Evolutionary conservation across 192 early-diverging fungal species (phyloP).

Genomic region (Geranomyces variabilis): DNA sequence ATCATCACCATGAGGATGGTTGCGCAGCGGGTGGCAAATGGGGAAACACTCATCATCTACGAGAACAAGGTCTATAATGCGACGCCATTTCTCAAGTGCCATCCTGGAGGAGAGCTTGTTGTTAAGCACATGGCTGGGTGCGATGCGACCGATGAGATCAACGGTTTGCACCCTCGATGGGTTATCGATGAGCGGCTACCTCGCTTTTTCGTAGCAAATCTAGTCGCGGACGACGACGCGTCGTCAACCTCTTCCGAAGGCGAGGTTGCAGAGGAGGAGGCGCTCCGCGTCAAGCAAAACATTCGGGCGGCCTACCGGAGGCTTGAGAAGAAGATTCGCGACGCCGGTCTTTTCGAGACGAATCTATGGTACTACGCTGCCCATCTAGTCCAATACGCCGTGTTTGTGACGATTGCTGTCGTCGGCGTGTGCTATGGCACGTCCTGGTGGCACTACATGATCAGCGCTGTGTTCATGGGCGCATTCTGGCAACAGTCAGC

Average conservation of each 20-base stretch:
- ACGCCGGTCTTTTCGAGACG: conserved; percentile 68
- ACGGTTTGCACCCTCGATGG: conserved; percentile 80
- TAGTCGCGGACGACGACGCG: conserved; percentile 35
- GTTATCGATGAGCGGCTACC: conserved; percentile 77
- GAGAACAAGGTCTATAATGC: conserved; percentile 88
- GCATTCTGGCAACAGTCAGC: conserved; percentile 77
- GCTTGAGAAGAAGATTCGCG: conserved; percentile 68
- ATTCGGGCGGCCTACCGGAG: conserved; percentile 58
- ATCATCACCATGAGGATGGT: conserved; percentile 19
- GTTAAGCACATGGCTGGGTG: conserved; percentile 78
- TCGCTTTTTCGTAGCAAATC: conserved; percentile 79
- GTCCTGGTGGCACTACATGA: conserved; percentile 12
- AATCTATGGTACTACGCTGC: conserved; percentile 56
- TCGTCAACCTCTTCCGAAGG: background rate
- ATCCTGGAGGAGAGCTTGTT: conserved; percentile 92
- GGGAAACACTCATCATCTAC: conserved; percentile 80
- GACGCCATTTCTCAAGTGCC: conserved; percentile 68
- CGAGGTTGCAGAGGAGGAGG: conserved; percentile 18
- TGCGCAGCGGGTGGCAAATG: conserved; percentile 18
- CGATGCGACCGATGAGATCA: conserved; percentile 90
- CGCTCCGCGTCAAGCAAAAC: background rate
- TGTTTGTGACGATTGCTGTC: background rate
- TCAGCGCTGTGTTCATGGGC: conserved; percentile 14
- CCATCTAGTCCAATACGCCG: conserved; percentile 12
- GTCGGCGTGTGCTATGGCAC: conserved; percentile 2